Evolutionary conservation across 306 rosid genomes (phyloP).

Genomic region (Cicer pinnatifidum): DNA sequence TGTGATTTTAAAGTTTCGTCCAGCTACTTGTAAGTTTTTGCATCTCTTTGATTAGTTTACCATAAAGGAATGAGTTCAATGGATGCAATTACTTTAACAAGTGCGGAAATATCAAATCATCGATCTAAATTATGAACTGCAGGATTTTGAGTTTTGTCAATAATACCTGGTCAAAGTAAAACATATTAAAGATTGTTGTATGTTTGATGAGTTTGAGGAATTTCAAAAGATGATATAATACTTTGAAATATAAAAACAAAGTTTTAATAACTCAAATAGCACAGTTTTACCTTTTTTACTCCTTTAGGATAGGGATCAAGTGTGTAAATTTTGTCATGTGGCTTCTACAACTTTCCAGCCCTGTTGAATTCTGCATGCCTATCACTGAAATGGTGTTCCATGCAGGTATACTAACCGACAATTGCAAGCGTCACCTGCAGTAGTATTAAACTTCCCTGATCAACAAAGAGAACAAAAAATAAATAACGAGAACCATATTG

Average conservation of each 20-base stretch:
- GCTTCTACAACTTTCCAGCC: background rate
- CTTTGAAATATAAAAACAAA: background rate
- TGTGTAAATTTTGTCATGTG: slow-evolving; percentile 29
- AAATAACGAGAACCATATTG: slow-evolving; percentile 50
- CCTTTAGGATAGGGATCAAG: slow-evolving; percentile 15
- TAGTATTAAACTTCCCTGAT: slow-evolving; percentile 43
- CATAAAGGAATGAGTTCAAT: background rate
- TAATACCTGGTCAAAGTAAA: background rate
- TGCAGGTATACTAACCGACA: slow-evolving; percentile 80
- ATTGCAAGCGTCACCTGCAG: slow-evolving; percentile 52
- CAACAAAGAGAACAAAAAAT: slow-evolving; percentile 59
- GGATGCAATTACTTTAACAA: background rate
- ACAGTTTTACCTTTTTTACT: background rate
- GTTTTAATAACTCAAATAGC: background rate
- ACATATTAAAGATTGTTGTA: background rate
- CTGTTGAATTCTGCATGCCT: slow-evolving; percentile 16
- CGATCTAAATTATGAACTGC: too few species aligned
- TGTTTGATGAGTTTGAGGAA: slow-evolving; percentile 18
- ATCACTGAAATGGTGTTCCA: slow-evolving; percentile 37
- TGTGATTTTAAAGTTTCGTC: background rate
- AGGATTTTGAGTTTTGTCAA: too few species aligned
- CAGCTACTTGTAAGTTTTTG: slow-evolving; percentile 30
- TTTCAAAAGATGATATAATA: background rate
- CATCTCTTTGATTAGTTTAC: slow-evolving; percentile 13
- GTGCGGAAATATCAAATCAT: too few species aligned